A percentile compares a stretch with the other conserved stretches of the same genome.
phyloP scores from a whole-genome alignment of 2,329 filamentous ascomycete species.

The Cadophora luteo-olivacea region DNA sequence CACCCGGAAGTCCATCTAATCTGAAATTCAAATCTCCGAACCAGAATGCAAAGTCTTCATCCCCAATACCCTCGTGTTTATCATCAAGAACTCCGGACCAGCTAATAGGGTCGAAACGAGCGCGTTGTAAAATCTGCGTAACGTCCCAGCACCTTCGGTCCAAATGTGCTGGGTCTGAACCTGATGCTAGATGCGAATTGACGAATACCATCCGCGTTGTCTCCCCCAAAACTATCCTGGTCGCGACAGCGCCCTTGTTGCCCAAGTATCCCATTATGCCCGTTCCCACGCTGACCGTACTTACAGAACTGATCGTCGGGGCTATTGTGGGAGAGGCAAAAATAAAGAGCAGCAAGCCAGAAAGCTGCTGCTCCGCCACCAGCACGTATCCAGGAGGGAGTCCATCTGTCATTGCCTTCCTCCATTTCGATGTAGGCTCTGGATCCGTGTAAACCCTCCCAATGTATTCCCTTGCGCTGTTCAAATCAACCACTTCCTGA shows the following conservation, averaged over 20 bases:
- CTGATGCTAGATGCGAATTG: constrained; percentile 90
- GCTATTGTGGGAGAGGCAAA: constrained; percentile 83
- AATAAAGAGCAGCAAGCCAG: constrained; percentile 82
- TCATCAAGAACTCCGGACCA: constrained; percentile 69
- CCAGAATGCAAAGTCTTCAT: constrained; percentile 96
- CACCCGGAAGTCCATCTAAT: constrained; percentile 84
- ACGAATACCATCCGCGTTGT: constrained; percentile 89
- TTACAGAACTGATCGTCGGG: constrained; percentile 79
- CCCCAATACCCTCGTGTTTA: constrained; percentile 75
- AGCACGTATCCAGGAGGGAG: constrained; percentile 80
- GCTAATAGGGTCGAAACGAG: constrained; percentile 77
- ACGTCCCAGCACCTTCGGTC: constrained; percentile 90
- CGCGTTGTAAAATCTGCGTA: constrained; percentile 75
- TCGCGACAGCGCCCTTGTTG: constrained; percentile 90
- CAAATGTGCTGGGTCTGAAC: constrained; percentile 76
- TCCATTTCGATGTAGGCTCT: constrained; percentile 78
- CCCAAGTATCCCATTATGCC: constrained; percentile 92
- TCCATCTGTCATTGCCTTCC: constrained; percentile 73
- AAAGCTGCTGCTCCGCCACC: constrained; percentile 82
- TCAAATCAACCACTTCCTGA: constrained; percentile 91
- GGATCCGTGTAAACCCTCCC: constrained; percentile 75
- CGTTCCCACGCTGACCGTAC: constrained; percentile 83
- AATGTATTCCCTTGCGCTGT: constrained; percentile 79
- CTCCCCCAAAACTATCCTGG: constrained; percentile 84
- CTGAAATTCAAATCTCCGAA: constrained; percentile 96